These are phyloP conservation scores for Peniophora sp. DNA, from an alignment of 1,284 basidiomycete genomes.

Conservation along the genomic window DNA sequence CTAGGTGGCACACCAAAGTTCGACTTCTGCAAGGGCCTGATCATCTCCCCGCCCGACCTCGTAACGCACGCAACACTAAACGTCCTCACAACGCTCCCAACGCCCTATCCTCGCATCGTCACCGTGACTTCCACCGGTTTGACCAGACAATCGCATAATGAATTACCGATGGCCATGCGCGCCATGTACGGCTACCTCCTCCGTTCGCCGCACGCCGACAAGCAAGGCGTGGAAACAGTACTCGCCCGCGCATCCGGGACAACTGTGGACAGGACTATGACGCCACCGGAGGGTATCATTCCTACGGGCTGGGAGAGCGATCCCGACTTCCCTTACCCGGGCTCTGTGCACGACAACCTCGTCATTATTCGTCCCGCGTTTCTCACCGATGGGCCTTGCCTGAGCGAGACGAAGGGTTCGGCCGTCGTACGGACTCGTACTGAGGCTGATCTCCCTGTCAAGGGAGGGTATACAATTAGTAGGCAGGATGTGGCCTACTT, in stretches of 20 bases:
- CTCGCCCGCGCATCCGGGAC: conserved; percentile 34
- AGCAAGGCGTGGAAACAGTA: conserved; percentile 44
- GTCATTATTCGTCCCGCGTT: conserved; percentile 50
- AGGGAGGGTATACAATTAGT: conserved; percentile 43
- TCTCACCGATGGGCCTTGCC: conserved; percentile 47
- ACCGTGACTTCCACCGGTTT: conserved; percentile 45
- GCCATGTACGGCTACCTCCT: conserved; percentile 38
- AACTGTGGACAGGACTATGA: conserved; percentile 24
- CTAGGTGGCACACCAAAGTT: conserved; percentile 35
- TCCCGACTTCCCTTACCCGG: conserved; percentile 32
- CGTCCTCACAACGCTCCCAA: conserved; percentile 36
- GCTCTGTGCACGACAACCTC: conserved; percentile 30
- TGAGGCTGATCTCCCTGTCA: conserved; percentile 26
- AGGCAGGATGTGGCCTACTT: conserved; percentile 61
- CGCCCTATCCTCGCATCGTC: conserved; percentile 32
- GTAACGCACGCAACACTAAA: conserved; percentile 43
- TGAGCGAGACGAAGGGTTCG: conserved; percentile 29
- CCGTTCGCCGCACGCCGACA: conserved; percentile 42
- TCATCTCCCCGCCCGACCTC: conserved; percentile 38
- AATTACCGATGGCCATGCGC: conserved; percentile 40
- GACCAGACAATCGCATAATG: conserved; percentile 31
- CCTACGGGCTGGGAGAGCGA: conserved; percentile 30
- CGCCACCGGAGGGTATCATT: conserved; percentile 24
- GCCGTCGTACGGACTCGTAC: conserved; percentile 28
- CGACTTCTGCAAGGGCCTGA: conserved; percentile 31